Percentiles rank a stretch among this genome's conserved stretches.
These are phyloP conservation scores for Fusarium dlaminii DNA, from an alignment of 2,329 filamentous ascomycete genomes.

Conservation along the genomic window DNA sequence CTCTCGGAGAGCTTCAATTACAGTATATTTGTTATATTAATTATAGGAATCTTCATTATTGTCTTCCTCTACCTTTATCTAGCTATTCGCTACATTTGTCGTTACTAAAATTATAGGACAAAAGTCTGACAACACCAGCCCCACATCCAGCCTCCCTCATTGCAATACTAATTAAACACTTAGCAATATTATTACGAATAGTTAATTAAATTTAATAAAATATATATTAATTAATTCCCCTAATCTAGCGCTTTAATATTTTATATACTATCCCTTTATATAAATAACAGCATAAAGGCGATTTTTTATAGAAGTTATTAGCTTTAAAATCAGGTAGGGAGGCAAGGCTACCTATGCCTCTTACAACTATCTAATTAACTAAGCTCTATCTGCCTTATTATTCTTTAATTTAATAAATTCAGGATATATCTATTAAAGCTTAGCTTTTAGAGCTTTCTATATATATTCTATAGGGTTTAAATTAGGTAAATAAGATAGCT, in stretches of 20 bases:
- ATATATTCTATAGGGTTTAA: background rate
- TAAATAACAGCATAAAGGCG: background rate
- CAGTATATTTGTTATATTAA: no score
- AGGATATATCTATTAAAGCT: background rate
- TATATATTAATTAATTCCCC: background rate
- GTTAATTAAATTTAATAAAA: background rate
- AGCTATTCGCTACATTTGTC: no score
- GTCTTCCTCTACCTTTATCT: no score
- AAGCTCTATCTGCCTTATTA: background rate
- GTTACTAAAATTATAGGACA: background rate
- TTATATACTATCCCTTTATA: background rate
- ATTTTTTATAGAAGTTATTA: background rate
- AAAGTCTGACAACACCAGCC: background rate
- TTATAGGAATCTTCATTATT: no score
- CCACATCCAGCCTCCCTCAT: background rate
- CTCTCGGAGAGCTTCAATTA: no score
- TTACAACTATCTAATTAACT: background rate
- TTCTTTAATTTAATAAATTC: background rate
- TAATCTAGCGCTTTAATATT: background rate
- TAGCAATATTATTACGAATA: background rate
- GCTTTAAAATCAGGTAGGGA: background rate
- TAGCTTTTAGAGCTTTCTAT: background rate
- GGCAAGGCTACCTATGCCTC: background rate
- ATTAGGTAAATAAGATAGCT: background rate
- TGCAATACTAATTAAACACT: background rate